Percentiles rank a stretch among this genome's conserved stretches.
These are phyloP conservation scores for Pelomyxa schiedti DNA, from an alignment of 78 protist species.

Conservation along the genomic window DNA sequence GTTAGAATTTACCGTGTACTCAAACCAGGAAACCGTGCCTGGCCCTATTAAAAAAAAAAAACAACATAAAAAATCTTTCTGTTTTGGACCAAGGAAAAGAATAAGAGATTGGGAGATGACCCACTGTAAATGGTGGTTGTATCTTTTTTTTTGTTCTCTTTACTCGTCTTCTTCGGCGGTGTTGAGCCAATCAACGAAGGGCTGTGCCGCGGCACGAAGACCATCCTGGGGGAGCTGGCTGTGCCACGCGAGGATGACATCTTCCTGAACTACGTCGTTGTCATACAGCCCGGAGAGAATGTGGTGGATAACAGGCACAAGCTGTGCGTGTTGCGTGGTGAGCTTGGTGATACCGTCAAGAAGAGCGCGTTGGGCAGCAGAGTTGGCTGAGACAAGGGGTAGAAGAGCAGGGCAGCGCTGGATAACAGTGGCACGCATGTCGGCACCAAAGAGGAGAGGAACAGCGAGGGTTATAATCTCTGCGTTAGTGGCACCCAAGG, in stretches of 20 bases:
- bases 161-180: slow-evolving; percentile 38
- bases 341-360: neutral
- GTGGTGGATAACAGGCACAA: neutral
- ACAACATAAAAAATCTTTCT: too few relatives aligned
- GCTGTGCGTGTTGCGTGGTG: neutral
- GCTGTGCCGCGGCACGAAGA: neutral
- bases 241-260: slow-evolving; percentile 31
- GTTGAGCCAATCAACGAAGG: slow-evolving; percentile 42
- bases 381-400: neutral
- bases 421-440: neutral
- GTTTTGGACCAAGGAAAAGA: too few relatives aligned
- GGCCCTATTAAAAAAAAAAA: neutral
- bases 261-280: slow-evolving; percentile 27
- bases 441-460: neutral
- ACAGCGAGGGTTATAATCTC: neutral
- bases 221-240: slow-evolving; percentile 6
- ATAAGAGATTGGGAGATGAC: neutral
- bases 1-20: slow-evolving; percentile 81
- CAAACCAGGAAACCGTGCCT: neutral
- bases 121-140: neutral
- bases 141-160: slow-evolving; percentile 6
- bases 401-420: neutral
- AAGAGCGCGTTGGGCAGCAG: neutral
- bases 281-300: slow-evolving; percentile 22
- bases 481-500: neutral